These are phyloP conservation scores for Camillea tinctor DNA, from an alignment of 2,329 filamentous ascomycete genomes.

Conservation along the genomic window DNA sequence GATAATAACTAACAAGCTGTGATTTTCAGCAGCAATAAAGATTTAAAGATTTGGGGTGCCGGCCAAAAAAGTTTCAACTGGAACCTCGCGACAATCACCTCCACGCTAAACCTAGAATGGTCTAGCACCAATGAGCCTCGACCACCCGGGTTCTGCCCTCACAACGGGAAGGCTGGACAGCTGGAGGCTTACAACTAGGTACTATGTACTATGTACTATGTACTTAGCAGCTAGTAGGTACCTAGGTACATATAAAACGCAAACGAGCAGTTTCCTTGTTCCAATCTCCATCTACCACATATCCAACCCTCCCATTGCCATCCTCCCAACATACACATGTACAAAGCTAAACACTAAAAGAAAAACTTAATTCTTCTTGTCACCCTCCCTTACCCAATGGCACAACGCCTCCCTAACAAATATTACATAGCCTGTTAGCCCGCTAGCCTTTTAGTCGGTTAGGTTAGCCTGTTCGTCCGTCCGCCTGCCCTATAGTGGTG, in stretches of 20 bases:
- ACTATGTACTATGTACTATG: too few relatives aligned
- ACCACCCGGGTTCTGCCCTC: background rate
- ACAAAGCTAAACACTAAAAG: background rate
- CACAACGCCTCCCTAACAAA: too few relatives aligned
- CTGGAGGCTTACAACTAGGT: too few relatives aligned
- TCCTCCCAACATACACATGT: background rate
- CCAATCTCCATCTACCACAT: background rate
- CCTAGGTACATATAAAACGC: background rate
- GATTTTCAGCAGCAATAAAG: constrained; percentile 5
- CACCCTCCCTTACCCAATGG: too few relatives aligned
- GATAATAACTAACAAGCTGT: background rate
- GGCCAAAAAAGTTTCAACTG: constrained; percentile 3
- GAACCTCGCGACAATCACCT: constrained; percentile 5
- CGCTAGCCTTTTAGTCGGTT: too few relatives aligned
- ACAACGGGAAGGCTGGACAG: background rate
- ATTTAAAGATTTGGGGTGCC: constrained; percentile 6
- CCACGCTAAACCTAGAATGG: background rate
- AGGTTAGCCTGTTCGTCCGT: too few relatives aligned
- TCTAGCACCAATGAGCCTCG: background rate
- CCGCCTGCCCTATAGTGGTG: too few relatives aligned
- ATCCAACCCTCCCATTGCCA: too few relatives aligned
- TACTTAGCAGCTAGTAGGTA: background rate
- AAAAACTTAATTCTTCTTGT: too few relatives aligned
- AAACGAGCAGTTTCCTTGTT: background rate
- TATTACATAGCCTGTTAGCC: too few relatives aligned